Evolutionary conservation across 2,329 filamentous ascomycete species (phyloP), one percentile per base, ranked within the genome.

Genomic region (Emericellopsis cladophorae): DNA sequence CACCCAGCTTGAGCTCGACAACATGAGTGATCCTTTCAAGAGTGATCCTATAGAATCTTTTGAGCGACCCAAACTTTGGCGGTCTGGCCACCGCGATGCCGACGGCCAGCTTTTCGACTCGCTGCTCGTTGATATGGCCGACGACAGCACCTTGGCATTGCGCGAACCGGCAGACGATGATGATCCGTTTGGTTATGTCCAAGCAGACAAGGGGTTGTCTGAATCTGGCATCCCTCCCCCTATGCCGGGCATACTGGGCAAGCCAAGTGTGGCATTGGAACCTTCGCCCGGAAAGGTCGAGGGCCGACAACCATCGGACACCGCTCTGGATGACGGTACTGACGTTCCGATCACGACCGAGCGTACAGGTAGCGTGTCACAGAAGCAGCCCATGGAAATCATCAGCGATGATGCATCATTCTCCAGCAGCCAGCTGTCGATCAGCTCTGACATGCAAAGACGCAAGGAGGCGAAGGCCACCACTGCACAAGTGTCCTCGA

Each of bases 71-170:
- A 67, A 72, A 41, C 64, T 92, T 1, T 94, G 87, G 87, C 67
- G 70, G 43, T 80, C 78, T 32, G 80, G 78, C 5, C 75, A 83
- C 21, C 70, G 85, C 47, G 78, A 85, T 51, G 61, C 62, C 0
- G 71, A 78, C 18, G 82, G 83, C 1, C 70, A 74, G 12, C 55
- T 89, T 3, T 65, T 84, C 39, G 72, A 80, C 40, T 56, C 77
- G 11, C 75, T 81, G 46, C 63, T 79, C 15, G 60, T 84, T 34
- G 74, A 85, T 41, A 57, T 83, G 15, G 64, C 26, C 12, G 26
- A 29, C 26, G 26, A 29, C 12, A 29, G 8, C 12, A 29, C 26
- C 12, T 12, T 12, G 26, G 9, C 12, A 9, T 12, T 29, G 9
- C 26, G 12, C 26, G 12, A 29, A 12, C 26, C 26, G 9, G 26